Base-by-base conservation (phyloP, 75 land plant genomes). In the Selaginella moellendorffii region DNA sequence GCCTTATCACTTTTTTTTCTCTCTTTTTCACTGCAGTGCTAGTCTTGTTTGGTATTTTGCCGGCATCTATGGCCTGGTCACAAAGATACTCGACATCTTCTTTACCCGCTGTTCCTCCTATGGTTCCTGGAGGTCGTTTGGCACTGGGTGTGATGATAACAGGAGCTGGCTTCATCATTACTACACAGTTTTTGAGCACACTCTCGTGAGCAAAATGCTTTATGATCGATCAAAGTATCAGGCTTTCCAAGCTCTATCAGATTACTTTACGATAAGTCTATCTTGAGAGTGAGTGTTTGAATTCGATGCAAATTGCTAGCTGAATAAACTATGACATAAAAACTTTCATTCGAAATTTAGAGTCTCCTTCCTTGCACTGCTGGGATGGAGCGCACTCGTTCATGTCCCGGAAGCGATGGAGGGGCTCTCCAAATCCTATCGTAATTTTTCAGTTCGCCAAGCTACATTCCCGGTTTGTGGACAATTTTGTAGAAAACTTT, bases 41-140 rank as follows among this genome's bases (percentile, higher is more conserved):
- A 63, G 80, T 88, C 53, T 65, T 93, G 54, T 93, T 93, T 75
- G 98, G 98, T 46, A 60, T 93, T 54, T 73, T 93, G 60, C 98
- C 98, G 26, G 98, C 90, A 61, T 84, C 90, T 27, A 93, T 93
- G 98, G 79, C 98, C 1, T 93, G 98, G 98, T 70, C 80, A 24
- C 95, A 93, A 63, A 76, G 96, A 76, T 81, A 88, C 52, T 73
- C 80, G 2, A 30, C 63, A 27, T 54, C 70, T 22, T 69, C 77
- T 1, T 29, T 62, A 20, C 61, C 80, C 28, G 66, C n/a, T 54
- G 22, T 72, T 24, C 76, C 86, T 0, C 61, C 74, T 18, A 42
- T 93, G 20, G 90, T 93, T 53, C 96, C 96, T 20, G 98, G 98
- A 30, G 98, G 98, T 46, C 82, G 68, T 61, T 30, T 83, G 2